Evolutionary conservation across 257 asterid species (phyloP), one percentile per base, ranked within the genome.

Genomic region (Asclepias syriaca): DNA sequence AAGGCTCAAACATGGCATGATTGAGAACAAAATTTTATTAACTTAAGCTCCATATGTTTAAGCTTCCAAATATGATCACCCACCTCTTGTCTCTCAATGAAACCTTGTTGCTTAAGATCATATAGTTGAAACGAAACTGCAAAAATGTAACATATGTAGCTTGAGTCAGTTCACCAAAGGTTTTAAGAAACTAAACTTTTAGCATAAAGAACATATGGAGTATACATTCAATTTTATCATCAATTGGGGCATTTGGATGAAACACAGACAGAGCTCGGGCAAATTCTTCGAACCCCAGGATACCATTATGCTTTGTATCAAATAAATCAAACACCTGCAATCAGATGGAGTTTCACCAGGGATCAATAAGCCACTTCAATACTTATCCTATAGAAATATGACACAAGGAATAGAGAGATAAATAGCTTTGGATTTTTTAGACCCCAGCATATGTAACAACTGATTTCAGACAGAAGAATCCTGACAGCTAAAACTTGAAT

Each of bases 51-150:
- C n/a, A n/a, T n/a, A n/a, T n/a, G n/a, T n/a, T n/a, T n/a, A n/a
- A n/a, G 49, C 15, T n/a, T 69, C 11, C 45, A 51, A 45, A 9
- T 12, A 2, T 29, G 27, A 24, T 24, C 27, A 29, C 70, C 37
- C 79, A 94, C 99, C 99, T 94, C 99, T 86, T 94, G 99, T 81
- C 99, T 88, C 79, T 94, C 99, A 54, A 94, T 94, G 81, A 94
- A 94, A 65, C 99, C 97, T 79, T 91, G 99, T 79, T 91, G 99
- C 84, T 94, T 94, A 88, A 91, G 99, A 92, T 94, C 99, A 81
- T 94, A 94, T 76, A 94, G 84, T 74, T 94, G 99, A 77, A 94
- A 94, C 54, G 97, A 94, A 88, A 94, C 99, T 95, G 96, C 87
- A 84, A n/a, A 39, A 70, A 29, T 0, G 50, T 49, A 65, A 71